Base-by-base conservation (phyloP, 176 grass and related monocot genomes). In the Lolium rigidum region DNA sequence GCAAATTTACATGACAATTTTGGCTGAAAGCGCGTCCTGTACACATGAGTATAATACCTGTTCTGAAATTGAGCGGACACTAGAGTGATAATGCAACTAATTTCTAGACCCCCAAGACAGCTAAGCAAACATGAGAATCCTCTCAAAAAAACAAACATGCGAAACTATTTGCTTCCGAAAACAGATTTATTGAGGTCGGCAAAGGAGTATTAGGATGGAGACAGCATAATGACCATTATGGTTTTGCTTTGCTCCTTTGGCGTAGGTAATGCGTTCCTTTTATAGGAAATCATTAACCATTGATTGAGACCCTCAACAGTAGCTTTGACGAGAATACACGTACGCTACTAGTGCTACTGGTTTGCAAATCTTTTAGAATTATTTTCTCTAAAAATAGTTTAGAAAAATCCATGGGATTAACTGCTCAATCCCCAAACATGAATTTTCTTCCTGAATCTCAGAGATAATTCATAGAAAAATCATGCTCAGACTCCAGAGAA, bases 31-130 rank as follows among this genome's bases (percentile, higher is more conserved):
- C 44, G 3, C 6, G 16, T 57, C 5, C 4, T 31, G 22, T 60
- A 31, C 1, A 72, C 4, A 39, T 44, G 20, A 51, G 39, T 43
- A 58, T 18, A 20, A 16, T 13, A 17, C 11, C 18, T 56, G 3
- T 50, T 11, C 64, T 58, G 55, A 90, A 86, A 77, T 56, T 22
- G 28, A 48, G 26, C 63, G 17, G 56, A 54, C 28, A 62, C 0
- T 4, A 8, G 0, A 3, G 9, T 59, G 20, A 4, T 5, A 41
- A 66, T 37, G 13, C 25, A 60, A 50, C 2, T 46, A 82, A 25
- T 24, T 78, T 68, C 59, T 72, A 60, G 39, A 64, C 31, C 7
- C 6, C 4, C 3, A 4, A 0, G 74, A 78, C 52, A 88, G 64
- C 14, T 16, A 16, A 13, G 59, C 44, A 83, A 66, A 3, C 6